Evolutionary conservation across 164 flowering plant genomes (phyloP), one percentile per base, ranked within the genome.

Genomic region (Nymphaea colorata): DNA sequence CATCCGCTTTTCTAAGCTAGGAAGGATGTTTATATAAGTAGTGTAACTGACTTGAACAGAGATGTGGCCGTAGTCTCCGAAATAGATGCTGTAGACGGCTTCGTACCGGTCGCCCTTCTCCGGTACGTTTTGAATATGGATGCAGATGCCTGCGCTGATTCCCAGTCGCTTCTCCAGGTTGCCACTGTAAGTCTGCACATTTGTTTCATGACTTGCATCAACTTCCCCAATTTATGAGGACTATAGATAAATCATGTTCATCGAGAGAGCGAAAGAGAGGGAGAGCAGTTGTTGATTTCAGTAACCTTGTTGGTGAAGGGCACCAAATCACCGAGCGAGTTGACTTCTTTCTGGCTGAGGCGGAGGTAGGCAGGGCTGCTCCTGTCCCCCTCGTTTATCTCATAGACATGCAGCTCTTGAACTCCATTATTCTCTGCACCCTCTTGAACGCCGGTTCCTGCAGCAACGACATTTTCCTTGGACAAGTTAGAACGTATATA

Each of bases 41-140:
- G 10, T 8, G 36, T 10, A 55, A 10, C 16, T 55, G 1, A 55
- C 59, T 16, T 55, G 90, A 3, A 88, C 90, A 4, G 93, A 41
- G 4, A 88, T 62, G 82, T 86, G 90, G 10, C 93, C 90, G 72
- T 84, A 85, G 45, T 85, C 86, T 0, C 93, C 93, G 51, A 88
- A 84, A 85, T 88, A 79, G 72, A 88, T 84, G 79, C 90, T 86
- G 83, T 77, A 86, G 3, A 75, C 82, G 5, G 93, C 90, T 70
- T 88, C 90, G 71, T 83, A 88, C 6, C 89, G 72, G 75, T 86
- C 88, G 2, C 90, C 93, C 41, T 81, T 81, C 74, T 81, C 86
- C 8, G 87, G 85, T 17, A 73, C 80, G 57, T 86, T 75, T 59
- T 82, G 80, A 76, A 86, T 83, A 66, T 84, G 68, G 12, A 86